Conservation (phyloP, 306 rosid genomes). For the Rosa chinensis region DNA sequence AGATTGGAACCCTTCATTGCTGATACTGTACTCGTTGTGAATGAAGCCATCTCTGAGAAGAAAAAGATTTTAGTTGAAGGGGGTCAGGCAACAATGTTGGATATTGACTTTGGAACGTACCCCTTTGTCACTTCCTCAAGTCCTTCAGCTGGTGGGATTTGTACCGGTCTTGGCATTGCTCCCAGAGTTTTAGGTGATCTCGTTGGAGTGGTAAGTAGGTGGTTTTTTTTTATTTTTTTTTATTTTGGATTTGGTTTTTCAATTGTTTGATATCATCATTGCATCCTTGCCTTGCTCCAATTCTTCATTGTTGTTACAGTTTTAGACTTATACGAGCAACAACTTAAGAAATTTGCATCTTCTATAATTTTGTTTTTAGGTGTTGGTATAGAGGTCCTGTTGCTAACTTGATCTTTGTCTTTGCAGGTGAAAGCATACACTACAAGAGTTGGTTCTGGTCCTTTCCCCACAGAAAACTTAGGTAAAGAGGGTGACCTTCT, state of each 20-base stretch:
- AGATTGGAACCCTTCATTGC: slow-evolving; percentile 89
- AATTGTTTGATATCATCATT: background rate
- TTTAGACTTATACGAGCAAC: background rate
- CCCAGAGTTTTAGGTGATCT: slow-evolving; percentile 90
- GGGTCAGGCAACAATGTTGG: slow-evolving; percentile 97
- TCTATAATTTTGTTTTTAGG: background rate
- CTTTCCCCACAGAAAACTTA: slow-evolving; percentile 88
- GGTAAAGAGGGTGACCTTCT: slow-evolving; percentile 85
- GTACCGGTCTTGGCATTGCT: slow-evolving; percentile 96
- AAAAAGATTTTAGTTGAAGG: slow-evolving; percentile 96
- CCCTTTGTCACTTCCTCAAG: slow-evolving; percentile 98
- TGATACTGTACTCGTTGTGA: slow-evolving; percentile 77
- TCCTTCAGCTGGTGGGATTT: slow-evolving; percentile 98
- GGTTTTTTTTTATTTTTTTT: background rate
- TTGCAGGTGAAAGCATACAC: slow-evolving; percentile 94
- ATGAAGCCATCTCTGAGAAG: slow-evolving; percentile 71
- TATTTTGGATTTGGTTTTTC: background rate
- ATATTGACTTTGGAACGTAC: slow-evolving; percentile 95
- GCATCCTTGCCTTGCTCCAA: background rate
- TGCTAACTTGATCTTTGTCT: slow-evolving; percentile 33
- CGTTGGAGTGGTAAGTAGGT: slow-evolving; percentile 78
- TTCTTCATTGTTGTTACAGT: background rate
- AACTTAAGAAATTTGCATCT: background rate
- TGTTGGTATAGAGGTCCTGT: slow-evolving; percentile 6
- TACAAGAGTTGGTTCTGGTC: slow-evolving; percentile 97